Evolutionary conservation across 306 rosid genomes (phyloP).

Genomic region (cucumber (Cucumis sativus)): DNA sequence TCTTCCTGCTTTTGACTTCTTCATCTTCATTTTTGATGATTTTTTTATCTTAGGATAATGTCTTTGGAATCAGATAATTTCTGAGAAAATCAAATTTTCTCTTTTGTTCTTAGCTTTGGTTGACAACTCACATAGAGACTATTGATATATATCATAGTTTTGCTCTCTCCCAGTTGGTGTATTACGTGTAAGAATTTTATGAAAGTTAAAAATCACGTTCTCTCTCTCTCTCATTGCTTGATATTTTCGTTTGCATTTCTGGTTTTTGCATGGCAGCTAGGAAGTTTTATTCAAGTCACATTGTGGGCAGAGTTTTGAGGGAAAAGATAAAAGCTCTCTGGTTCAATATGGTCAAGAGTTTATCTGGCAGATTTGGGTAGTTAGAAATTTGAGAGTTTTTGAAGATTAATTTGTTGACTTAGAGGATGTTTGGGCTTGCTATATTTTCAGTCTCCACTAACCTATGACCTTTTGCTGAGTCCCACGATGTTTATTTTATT

Average conservation of each 20-base stretch:
- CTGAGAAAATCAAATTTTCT: background rate
- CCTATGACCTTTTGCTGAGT: background rate
- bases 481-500: background rate
- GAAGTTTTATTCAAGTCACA: background rate
- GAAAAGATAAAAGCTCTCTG: background rate
- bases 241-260: background rate
- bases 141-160: background rate
- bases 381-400: background rate
- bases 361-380: background rate
- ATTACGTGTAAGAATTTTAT: background rate
- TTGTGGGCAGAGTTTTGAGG: background rate
- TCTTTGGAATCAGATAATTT: background rate
- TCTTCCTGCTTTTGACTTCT: background rate
- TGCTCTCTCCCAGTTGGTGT: background rate
- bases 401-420: background rate
- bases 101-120: background rate
- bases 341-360: background rate
- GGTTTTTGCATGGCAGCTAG: background rate
- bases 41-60: background rate
- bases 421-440: background rate
- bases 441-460: background rate
- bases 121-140: background rate
- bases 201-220: background rate
- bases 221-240: background rate
- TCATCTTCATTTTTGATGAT: background rate